Evolutionary conservation across 192 early-diverging fungal species (phyloP).

Genomic region (Lobosporangium transversale): DNA sequence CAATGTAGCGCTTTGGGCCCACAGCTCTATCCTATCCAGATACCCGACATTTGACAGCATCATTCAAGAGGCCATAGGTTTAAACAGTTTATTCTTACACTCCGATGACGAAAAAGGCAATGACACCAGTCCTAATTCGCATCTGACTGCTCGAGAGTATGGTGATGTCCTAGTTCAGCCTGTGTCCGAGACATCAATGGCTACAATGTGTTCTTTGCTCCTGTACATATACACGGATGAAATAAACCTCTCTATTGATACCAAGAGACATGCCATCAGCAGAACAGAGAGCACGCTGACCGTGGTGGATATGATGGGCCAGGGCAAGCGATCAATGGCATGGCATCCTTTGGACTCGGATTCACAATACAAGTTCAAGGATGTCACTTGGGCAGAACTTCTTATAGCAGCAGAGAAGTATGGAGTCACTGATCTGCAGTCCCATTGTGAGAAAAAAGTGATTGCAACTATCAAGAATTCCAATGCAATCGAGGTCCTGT

Average conservation of each 20-base stretch:
- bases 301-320: neutral
- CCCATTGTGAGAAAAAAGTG: neutral
- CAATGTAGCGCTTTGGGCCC: constrained; percentile 14
- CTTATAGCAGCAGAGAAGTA: neutral
- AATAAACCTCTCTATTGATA: neutral
- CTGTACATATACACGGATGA: neutral
- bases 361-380: neutral
- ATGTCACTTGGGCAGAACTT: neutral
- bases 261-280: neutral
- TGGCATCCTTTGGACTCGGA: neutral
- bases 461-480: neutral
- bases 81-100: too few relatives aligned
- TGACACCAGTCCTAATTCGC: too few relatives aligned
- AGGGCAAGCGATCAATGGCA: neutral
- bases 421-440: neutral
- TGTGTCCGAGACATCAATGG: too few relatives aligned
- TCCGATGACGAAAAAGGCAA: too few relatives aligned
- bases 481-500: neutral
- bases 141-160: too few relatives aligned
- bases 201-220: neutral
- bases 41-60: constrained; percentile 1
- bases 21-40: constrained; percentile 8
- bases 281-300: neutral
- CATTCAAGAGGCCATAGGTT: neutral
- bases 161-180: too few relatives aligned